A percentile compares a stretch with the other conserved stretches of the same genome.
These are phyloP conservation scores for Zangia roseola DNA, from an alignment of 768 basidiomycete species.

Conservation along the genomic window DNA sequence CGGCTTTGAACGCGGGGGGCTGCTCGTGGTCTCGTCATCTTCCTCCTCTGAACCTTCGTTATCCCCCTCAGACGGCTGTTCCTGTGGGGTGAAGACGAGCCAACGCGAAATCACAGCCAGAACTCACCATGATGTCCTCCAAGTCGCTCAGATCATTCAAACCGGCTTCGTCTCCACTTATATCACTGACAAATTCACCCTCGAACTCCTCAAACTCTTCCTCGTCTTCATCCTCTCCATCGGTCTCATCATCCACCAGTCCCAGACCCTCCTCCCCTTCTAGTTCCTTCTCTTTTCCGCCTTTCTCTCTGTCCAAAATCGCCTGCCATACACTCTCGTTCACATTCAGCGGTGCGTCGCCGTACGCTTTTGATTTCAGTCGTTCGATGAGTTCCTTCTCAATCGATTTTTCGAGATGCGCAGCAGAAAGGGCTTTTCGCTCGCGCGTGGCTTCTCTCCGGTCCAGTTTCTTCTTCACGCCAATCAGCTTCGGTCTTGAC, in stretches of 20 bases:
- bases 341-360: constrained; percentile 95
- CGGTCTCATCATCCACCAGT: constrained; percentile 56
- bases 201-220: constrained; percentile 54
- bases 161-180: constrained; percentile 48
- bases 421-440: constrained; percentile 93
- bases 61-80: constrained; percentile 40
- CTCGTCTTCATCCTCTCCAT: constrained; percentile 47
- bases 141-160: constrained; percentile 50
- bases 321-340: constrained; percentile 96
- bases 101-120: neutral
- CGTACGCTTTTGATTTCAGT: constrained; percentile 94
- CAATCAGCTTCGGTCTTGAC: constrained; percentile 83
- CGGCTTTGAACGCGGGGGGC: constrained; percentile 35
- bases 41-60: constrained; percentile 43
- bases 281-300: constrained; percentile 41
- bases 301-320: constrained; percentile 80
- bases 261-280: constrained; percentile 42
- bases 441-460: constrained; percentile 90
- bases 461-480: constrained; percentile 96
- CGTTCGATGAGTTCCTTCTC: constrained; percentile 96
- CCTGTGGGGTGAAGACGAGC: constrained; percentile 18
- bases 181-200: constrained; percentile 57
- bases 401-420: constrained; percentile 91
- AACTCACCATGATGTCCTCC: constrained; percentile 65
- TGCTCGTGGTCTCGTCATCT: constrained; percentile 38